Percentiles rank a stretch among this genome's conserved stretches.
Conservation (phyloP, 164 flowering plant species). For the Echeveria elegans region DNA sequence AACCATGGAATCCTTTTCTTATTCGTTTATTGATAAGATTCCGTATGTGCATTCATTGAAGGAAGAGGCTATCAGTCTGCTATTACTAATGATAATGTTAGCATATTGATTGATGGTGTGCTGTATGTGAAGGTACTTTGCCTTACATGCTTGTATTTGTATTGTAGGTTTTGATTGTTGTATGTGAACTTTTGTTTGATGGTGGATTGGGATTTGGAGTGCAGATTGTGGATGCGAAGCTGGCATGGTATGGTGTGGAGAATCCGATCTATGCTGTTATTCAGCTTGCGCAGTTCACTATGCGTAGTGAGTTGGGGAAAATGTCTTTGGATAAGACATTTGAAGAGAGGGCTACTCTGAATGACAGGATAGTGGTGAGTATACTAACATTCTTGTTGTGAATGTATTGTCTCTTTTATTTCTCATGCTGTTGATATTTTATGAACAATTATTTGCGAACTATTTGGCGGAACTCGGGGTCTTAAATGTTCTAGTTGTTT, state of each 20-base stretch:
- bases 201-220: background rate
- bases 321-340: conserved; percentile 88
- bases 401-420: background rate
- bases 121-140: conserved; percentile 68
- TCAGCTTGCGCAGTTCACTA: conserved; percentile 91
- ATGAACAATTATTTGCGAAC: background rate
- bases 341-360: conserved; percentile 81
- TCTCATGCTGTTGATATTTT: too few relatives aligned
- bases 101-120: conserved; percentile 72
- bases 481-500: background rate
- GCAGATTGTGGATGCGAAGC: conserved; percentile 72
- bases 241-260: conserved; percentile 92
- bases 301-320: conserved; percentile 94
- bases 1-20: conserved; percentile 71
- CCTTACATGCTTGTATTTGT: background rate
- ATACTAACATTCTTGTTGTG: background rate
- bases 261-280: conserved; percentile 75
- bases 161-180: background rate
- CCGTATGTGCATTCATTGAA: conserved; percentile 89
- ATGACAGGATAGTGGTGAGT: conserved; percentile 82
- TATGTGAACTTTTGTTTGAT: background rate
- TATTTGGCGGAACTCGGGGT: background rate
- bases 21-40: conserved; percentile 63
- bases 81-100: conserved; percentile 84
- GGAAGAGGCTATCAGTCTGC: conserved; percentile 91